These are phyloP conservation scores for Begonia masoniana DNA, from an alignment of 306 rosid species.

Conservation along the genomic window DNA sequence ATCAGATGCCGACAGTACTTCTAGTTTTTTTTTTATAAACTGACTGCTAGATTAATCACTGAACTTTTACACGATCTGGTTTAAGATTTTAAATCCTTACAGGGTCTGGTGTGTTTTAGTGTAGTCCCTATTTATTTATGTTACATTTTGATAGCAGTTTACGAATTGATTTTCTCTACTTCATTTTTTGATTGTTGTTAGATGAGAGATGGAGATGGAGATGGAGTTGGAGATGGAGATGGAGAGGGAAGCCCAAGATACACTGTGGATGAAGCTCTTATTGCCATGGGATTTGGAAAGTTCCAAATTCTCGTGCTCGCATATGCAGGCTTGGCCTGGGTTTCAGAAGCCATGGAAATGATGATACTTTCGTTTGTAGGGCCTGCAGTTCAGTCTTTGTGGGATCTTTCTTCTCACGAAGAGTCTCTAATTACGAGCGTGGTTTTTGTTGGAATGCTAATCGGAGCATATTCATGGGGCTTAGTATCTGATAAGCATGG, in stretches of 20 bases:
- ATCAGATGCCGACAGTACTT: no score
- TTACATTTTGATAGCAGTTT: no score
- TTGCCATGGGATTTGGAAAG: constrained; percentile 66
- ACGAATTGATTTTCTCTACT: no score
- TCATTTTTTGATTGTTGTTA: not conserved
- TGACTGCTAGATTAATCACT: no score
- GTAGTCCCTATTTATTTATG: no score
- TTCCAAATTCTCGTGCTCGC: constrained; percentile 72
- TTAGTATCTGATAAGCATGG: constrained; percentile 80
- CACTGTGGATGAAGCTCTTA: constrained; percentile 84
- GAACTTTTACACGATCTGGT: no score
- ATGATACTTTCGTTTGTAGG: constrained; percentile 93
- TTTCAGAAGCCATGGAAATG: constrained; percentile 99
- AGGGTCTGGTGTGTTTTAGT: no score
- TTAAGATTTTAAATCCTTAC: no score
- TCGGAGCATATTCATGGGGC: constrained; percentile 92
- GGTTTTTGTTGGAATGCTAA: constrained; percentile 81
- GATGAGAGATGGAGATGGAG: constrained; percentile 2
- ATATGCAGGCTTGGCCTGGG: constrained; percentile 94
- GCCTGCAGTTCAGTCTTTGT: constrained; percentile 80
- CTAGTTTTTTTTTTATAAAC: no score
- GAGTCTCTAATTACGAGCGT: constrained; percentile 66
- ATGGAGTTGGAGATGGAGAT: constrained; percentile 16
- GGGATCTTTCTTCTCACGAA: constrained; percentile 68
- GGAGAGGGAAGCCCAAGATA: constrained; percentile 28